Conservation (phyloP, 345 rosid genomes). For the Populus alba region DNA sequence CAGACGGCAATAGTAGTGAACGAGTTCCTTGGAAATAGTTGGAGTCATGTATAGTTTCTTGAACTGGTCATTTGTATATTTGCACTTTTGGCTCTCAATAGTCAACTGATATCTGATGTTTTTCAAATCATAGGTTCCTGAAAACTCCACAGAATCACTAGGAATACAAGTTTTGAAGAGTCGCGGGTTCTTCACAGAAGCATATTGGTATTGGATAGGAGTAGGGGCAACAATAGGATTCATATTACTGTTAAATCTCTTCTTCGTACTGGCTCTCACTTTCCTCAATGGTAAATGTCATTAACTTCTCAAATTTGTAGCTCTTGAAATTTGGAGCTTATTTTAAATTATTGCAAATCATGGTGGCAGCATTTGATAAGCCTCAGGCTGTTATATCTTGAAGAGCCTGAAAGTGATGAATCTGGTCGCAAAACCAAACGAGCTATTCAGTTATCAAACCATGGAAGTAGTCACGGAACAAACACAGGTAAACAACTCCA, state of each 20-base stretch:
- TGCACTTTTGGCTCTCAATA: neutral
- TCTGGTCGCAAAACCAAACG: neutral
- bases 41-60: constrained; percentile 40
- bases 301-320: too few species aligned
- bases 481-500: constrained; percentile 7
- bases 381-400: constrained; percentile 39
- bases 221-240: constrained; percentile 40
- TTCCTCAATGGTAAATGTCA: constrained; percentile 50
- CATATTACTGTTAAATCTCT: constrained; percentile 41
- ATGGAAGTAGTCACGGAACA: neutral
- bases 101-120: neutral
- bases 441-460: constrained; percentile 15
- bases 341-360: neutral
- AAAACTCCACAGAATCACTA: constrained; percentile 24
- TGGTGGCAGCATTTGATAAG: constrained; percentile 54
- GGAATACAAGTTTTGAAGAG: constrained; percentile 47
- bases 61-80: neutral
- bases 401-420: constrained; percentile 20
- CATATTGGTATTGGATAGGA: constrained; percentile 74
- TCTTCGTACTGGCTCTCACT: constrained; percentile 44
- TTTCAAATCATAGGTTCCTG: constrained; percentile 18
- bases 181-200: constrained; percentile 47
- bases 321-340: neutral
- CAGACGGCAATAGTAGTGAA: constrained; percentile 67
- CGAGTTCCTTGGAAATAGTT: constrained; percentile 67